phyloP scores from a whole-genome alignment of 1,284 basidiomycete genomes.

The Ceratobasidium sp. region DNA sequence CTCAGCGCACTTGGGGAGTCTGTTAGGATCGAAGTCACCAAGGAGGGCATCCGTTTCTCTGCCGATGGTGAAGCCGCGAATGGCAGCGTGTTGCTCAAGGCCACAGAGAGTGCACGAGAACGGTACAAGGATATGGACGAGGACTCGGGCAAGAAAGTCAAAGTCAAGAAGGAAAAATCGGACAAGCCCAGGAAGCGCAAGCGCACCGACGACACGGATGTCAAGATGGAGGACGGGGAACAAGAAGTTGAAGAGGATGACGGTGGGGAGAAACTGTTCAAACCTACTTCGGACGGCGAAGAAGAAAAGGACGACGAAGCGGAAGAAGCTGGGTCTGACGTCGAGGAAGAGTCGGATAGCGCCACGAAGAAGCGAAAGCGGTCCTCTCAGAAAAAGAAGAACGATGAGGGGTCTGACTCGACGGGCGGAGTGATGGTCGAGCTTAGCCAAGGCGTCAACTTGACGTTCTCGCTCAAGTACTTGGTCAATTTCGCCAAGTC shows the following conservation, averaged over 20 bases:
- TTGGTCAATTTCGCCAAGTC: conserved; percentile 98
- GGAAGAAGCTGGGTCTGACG: conserved; percentile 56
- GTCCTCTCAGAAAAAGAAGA: conserved; percentile 55
- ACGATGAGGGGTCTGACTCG: conserved; percentile 56
- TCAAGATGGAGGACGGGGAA: conserved; percentile 60
- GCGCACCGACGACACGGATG: conserved; percentile 52
- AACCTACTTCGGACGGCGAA: conserved; percentile 49
- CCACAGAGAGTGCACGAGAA: conserved; percentile 62
- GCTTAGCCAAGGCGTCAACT: conserved; percentile 90
- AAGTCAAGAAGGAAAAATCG: conserved; percentile 51
- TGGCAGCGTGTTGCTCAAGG: conserved; percentile 89
- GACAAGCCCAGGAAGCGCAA: conserved; percentile 60
- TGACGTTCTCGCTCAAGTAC: conserved; percentile 98
- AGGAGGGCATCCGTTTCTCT: conserved; percentile 96
- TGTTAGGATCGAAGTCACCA: conserved; percentile 95
- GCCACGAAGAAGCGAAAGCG: conserved; percentile 72
- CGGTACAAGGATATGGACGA: conserved; percentile 46
- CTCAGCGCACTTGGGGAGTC: conserved; percentile 93
- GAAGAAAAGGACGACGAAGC: conserved; percentile 55
- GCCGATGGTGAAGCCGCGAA: conserved; percentile 96
- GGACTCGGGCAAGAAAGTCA: conserved; percentile 43
- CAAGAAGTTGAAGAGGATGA: conserved; percentile 64
- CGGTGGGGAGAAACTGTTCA: conserved; percentile 60
- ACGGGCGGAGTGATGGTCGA: conserved; percentile 78
- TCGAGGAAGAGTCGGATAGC: conserved; percentile 50